Percentiles rank a stretch among this genome's conserved stretches.
phyloP scores from a whole-genome alignment of 306 rosid genomes.

The Quercus berberidifolia region DNA sequence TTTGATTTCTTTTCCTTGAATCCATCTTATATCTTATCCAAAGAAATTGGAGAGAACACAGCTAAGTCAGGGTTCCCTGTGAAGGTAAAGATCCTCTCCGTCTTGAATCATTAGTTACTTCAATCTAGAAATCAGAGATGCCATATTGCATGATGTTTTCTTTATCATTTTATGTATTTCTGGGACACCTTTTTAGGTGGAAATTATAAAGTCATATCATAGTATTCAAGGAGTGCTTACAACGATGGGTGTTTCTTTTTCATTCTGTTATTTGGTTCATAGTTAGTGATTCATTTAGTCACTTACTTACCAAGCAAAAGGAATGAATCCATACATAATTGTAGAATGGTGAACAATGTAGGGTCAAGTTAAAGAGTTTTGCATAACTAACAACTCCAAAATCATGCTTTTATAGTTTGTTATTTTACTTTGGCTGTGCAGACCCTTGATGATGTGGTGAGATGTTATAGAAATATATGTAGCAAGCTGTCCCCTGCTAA shows the following conservation, averaged over 20 bases:
- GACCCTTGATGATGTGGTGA: constrained; percentile 68
- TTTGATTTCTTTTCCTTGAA: constrained; percentile 54
- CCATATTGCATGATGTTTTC: neutral
- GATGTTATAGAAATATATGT: constrained; percentile 46
- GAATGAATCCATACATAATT: neutral
- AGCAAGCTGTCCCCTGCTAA: constrained; percentile 51
- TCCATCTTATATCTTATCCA: constrained; percentile 37
- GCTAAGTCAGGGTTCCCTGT: constrained; percentile 49
- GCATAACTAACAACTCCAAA: neutral
- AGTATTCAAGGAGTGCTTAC: no score
- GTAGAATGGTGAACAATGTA: constrained; percentile 1
- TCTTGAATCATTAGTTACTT: neutral
- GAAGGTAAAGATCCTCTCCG: constrained; percentile 29
- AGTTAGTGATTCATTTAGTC: neutral
- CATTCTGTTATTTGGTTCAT: neutral
- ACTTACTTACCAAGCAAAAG: neutral
- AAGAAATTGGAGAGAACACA: constrained; percentile 42
- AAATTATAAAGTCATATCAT: no score
- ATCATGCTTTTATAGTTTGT: constrained; percentile 4
- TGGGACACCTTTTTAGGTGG: neutral
- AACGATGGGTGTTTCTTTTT: neutral
- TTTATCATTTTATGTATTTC: constrained; percentile 1
- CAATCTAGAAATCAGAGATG: neutral
- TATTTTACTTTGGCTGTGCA: constrained; percentile 33
- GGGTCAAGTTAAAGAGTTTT: neutral